Percentiles rank a stretch among this genome's conserved stretches.
phyloP scores from a whole-genome alignment of 441 rosid genomes.

The Biscutella laevigata region DNA sequence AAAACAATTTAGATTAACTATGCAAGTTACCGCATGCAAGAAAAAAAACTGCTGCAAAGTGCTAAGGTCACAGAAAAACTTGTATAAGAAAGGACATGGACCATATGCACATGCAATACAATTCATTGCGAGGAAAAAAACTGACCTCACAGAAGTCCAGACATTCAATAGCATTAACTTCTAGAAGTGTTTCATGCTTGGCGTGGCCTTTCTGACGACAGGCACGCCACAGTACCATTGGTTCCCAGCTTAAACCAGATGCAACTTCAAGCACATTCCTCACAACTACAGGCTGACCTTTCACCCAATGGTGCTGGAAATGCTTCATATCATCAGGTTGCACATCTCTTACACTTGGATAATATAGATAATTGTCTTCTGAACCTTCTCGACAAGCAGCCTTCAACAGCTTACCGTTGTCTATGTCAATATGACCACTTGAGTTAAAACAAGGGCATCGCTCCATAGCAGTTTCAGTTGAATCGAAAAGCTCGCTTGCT shows the following conservation, averaged over 20 bases:
- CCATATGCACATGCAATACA: no score
- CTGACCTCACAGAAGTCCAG: constrained; percentile 74
- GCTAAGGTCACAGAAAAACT: background rate
- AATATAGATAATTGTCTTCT: constrained; percentile 58
- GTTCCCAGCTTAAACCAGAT: constrained; percentile 89
- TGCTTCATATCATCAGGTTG: constrained; percentile 45
- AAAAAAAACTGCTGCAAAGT: background rate
- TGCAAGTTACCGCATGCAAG: background rate
- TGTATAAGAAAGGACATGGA: background rate
- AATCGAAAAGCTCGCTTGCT: constrained; percentile 13
- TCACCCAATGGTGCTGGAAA: constrained; percentile 78
- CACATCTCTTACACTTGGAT: constrained; percentile 43
- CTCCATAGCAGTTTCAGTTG: constrained; percentile 15
- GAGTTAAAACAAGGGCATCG: constrained; percentile 41
- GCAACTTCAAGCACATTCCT: constrained; percentile 62
- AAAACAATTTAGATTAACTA: background rate
- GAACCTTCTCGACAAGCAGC: constrained; percentile 58
- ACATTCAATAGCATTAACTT: constrained; percentile 61
- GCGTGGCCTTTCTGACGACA: constrained; percentile 42
- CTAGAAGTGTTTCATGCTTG: constrained; percentile 34
- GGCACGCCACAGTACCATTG: constrained; percentile 88
- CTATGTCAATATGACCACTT: constrained; percentile 23
- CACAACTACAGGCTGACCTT: constrained; percentile 76
- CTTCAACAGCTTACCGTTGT: constrained; percentile 31
- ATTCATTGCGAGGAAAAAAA: no score